Evolutionary conservation across 495 filamentous ascomycete genomes (phyloP).

Genomic region (Penicillium diatomitis): DNA sequence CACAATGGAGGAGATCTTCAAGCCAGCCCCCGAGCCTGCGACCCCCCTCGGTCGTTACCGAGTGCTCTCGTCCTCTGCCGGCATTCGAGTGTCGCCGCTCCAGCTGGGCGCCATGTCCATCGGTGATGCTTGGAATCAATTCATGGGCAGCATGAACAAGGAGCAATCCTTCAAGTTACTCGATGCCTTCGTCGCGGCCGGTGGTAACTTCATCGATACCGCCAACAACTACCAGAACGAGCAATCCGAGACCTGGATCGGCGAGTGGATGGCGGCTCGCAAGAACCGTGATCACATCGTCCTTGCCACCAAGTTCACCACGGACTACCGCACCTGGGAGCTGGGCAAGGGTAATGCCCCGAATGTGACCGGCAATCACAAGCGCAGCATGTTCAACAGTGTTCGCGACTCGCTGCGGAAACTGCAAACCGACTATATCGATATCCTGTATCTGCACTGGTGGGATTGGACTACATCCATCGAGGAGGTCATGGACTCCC

Average conservation of each 20-base stretch:
- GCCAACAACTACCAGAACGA: slow-evolving; percentile 49
- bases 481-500: slow-evolving; percentile 50
- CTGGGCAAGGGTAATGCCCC: slow-evolving; percentile 36
- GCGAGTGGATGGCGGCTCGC: slow-evolving; percentile 49
- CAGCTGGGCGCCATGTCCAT: slow-evolving; percentile 56
- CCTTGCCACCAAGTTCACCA: slow-evolving; percentile 64
- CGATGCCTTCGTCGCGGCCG: slow-evolving; percentile 39
- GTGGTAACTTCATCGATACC: slow-evolving; percentile 48
- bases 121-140: slow-evolving; percentile 42
- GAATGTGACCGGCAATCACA: slow-evolving; percentile 49
- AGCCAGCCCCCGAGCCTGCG: slow-evolving; percentile 37
- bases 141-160: slow-evolving; percentile 43
- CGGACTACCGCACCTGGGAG: slow-evolving; percentile 21
- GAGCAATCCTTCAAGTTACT: slow-evolving; percentile 40
- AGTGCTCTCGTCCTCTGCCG: slow-evolving; percentile 49
- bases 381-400: slow-evolving; percentile 44
- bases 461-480: slow-evolving; percentile 51
- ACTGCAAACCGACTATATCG: slow-evolving; percentile 56
- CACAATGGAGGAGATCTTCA: slow-evolving; percentile 32
- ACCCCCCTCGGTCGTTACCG: slow-evolving; percentile 51
- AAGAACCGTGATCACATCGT: slow-evolving; percentile 56
- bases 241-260: slow-evolving; percentile 46
- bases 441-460: slow-evolving; percentile 55
- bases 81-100: slow-evolving; percentile 51
- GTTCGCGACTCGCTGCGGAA: slow-evolving; percentile 48